These are phyloP conservation scores for Paramecium sexaurelia DNA, from an alignment of 73 alveolate species.

Conservation along the genomic window DNA sequence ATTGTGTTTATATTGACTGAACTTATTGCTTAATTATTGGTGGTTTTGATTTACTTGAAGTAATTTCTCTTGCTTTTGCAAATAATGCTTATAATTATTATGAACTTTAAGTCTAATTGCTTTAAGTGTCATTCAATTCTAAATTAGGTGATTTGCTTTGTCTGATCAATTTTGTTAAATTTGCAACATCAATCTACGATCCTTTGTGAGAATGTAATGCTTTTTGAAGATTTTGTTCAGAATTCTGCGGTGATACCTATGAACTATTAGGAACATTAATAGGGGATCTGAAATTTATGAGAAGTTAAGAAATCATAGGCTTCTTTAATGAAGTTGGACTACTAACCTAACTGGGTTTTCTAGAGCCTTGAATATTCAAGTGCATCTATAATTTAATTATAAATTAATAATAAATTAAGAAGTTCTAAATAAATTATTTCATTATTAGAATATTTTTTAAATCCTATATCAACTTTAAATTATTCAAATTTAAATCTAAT, in stretches of 20 bases:
- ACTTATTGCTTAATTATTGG: background rate
- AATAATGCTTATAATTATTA: conserved; percentile 15
- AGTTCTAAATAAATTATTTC: background rate
- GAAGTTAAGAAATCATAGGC: conserved; percentile 10
- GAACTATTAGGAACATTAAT: conserved; percentile 42
- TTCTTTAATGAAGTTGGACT: conserved; percentile 1
- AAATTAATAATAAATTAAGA: background rate
- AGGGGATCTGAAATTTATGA: background rate
- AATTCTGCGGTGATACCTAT: conserved; percentile 40
- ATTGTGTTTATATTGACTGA: background rate
- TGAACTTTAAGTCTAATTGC: background rate
- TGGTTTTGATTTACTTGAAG: background rate
- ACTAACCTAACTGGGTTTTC: background rate
- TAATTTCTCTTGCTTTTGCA: conserved; percentile 34
- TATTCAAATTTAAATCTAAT: too few species aligned
- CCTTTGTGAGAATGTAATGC: conserved; percentile 54
- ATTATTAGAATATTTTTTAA: background rate
- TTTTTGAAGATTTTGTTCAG: conserved; percentile 29
- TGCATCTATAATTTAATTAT: conserved; percentile 13
- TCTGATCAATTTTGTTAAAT: conserved; percentile 26
- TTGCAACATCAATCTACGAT: conserved; percentile 9
- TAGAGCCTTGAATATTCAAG: conserved; percentile 30
- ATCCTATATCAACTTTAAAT: too few species aligned
- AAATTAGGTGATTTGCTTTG: background rate
- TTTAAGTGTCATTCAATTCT: background rate